Base-by-base conservation (phyloP, 495 filamentous ascomycete genomes). In the Neurospora sp. region DNA sequence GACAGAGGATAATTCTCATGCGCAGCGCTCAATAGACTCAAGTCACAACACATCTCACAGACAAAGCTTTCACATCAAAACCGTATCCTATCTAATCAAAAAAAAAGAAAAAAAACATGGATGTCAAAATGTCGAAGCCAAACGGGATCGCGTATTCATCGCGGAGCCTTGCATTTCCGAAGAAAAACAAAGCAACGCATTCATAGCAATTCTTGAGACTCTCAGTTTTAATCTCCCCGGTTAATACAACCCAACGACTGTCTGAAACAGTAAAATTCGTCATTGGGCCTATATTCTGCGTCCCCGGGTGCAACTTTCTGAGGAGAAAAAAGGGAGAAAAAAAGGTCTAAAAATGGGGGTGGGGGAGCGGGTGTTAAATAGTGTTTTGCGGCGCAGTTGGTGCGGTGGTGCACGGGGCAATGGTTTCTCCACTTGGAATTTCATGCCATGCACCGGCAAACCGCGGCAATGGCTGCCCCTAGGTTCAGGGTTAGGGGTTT, bases 131-230 rank as follows among this genome's bases (percentile, higher is more conserved):
- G 83, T 86, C 80, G 84, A 82, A 79, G 81, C 82, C 83, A 82
- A 85, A 86, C 84, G 84, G 84, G 82, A 85, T 83, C 81, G 84
- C 81, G 76, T 78, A 82, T 77, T 84, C 82, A 80, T 80, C 69
- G 75, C 76, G 54, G 12, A 66, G 54, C 54, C 48, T 54, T 23
- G 20, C 10, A 18, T 48, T 23, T 23, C 38, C 27, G n/a, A 46
- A 44, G 41, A 69, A 42, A 42, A 71, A 39, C 42, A 20, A 46
- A n/a, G 71, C 12, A 73, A 31, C 39, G 74, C 82, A 66, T 66
- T 82, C 82, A 80, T 82, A 82, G 80, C 84, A 83, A 86, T 85
- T 86, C 85, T 86, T 86, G 78, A 76, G 84, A 84, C 77, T 46
- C 79, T 76, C 78, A 59, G 78, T 77, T 84, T 78, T 69, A 72